Conservation (phyloP, 352 stramenopile genomes). For the Phytophthora cactorum region DNA sequence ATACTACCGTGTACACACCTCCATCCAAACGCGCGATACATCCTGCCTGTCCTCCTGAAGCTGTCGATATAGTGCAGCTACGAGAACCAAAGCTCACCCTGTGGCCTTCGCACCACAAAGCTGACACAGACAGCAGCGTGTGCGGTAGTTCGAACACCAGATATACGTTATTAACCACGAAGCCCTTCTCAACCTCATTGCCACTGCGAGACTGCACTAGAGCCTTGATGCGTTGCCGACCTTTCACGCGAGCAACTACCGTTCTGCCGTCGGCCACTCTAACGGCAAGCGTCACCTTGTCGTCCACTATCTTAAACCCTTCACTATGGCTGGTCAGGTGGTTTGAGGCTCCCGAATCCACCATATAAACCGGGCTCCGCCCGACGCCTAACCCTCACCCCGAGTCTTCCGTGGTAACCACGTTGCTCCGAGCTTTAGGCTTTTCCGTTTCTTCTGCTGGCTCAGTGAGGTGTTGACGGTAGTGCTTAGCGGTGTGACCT, state of each 20-base stretch:
- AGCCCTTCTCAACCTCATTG: background rate
- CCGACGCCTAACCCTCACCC: background rate
- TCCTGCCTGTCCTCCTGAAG: background rate
- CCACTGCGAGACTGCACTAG: background rate
- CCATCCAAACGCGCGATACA: background rate
- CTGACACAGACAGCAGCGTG: background rate
- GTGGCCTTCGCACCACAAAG: background rate
- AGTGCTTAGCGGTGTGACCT: too few species aligned
- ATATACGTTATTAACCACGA: background rate
- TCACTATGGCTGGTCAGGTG: background rate
- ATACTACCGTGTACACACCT: background rate
- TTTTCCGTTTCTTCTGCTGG: too few species aligned
- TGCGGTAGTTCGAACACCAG: background rate
- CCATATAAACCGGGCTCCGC: background rate
- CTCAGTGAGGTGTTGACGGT: too few species aligned
- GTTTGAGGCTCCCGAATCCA: background rate
- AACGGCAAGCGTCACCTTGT: background rate
- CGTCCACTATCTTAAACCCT: background rate
- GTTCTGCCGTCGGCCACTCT: background rate
- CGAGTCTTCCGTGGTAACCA: background rate
- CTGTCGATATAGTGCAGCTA: background rate
- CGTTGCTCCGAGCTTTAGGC: too few species aligned
- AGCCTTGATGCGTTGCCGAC: background rate
- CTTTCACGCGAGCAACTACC: background rate
- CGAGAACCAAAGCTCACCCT: background rate